Base-by-base conservation (phyloP, 2,329 filamentous ascomycete species). In the Nakataea oryzae region DNA sequence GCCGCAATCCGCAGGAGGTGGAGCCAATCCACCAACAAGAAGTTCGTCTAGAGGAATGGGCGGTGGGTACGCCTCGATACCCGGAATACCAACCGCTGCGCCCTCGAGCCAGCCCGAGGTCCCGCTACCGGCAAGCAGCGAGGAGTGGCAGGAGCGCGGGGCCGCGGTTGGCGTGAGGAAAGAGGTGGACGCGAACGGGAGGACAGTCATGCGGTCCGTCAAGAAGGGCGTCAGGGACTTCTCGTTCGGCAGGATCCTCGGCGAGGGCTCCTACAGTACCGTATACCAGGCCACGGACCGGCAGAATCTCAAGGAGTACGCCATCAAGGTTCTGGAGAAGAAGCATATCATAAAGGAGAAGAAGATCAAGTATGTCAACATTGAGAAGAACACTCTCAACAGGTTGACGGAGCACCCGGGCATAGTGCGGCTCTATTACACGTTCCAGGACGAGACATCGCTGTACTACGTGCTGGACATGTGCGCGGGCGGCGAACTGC, bases 321-420 rank as follows among this genome's bases (percentile, higher is more conserved):
- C 95, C 29, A 93, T 99, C 76, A 99, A 99, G 74, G 93, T 99
- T 21, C 84, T 99, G 58, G 95, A 99, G 76, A 99, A 99, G 77
- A 86, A 92, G 70, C 95, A 99, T 74, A 99, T 99, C 71, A 99
- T 99, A 80, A 99, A 97, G 76, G 95, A 99, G 77, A 97, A 96
- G 76, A 99, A 99, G 81, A 96, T 99, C 71, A 99, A 99, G 81
- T 99, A 99, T 71, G 95, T 99, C 75, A 99, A 97, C 75, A 99
- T 99, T 69, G 95, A 99, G 75, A 97, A 97, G 78, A 93, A 99
- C 75, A 97, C 95, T 0, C 80, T 99, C 62, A 99, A 99, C 72
- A 87, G 95, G 65, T 80, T 99, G 63, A 97, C 93, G 3, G 93
- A 99, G 66, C 95, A 99, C 71, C 95, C 95, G 8, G 95, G 95